Conservation (phyloP, 768 basidiomycete genomes). For the Suillus hirtellus region DNA sequence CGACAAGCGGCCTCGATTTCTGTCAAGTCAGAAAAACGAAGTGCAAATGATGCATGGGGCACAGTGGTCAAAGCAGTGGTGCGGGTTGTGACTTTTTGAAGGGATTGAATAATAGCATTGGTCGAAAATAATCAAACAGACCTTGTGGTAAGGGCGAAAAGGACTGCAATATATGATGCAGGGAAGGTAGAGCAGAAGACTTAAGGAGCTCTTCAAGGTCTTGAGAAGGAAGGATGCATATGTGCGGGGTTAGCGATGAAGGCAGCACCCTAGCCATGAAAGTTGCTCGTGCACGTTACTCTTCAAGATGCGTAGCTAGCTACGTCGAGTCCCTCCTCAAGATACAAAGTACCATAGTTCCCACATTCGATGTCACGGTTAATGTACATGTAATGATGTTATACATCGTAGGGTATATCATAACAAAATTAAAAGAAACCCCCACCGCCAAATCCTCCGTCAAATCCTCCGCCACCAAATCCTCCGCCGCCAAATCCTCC, state of each 20-base stretch:
- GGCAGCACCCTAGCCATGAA: constrained; percentile 59
- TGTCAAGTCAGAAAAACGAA: constrained; percentile 75
- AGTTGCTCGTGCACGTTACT: not conserved
- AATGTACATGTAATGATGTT: not conserved
- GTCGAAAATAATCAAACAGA: constrained; percentile 30
- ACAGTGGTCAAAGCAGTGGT: constrained; percentile 73
- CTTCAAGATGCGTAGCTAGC: not conserved
- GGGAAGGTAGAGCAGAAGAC: constrained; percentile 60
- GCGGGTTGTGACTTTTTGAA: constrained; percentile 68
- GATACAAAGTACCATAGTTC: not conserved
- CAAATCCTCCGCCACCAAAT: constrained; percentile 25
- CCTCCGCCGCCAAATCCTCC: constrained; percentile 38
- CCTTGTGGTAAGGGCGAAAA: constrained; percentile 85
- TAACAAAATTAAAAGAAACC: constrained; percentile 16
- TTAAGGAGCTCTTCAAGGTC: constrained; percentile 67
- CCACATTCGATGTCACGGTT: not conserved
- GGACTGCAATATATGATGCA: constrained; percentile 77
- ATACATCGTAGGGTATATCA: not conserved
- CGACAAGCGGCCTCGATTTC: constrained; percentile 74
- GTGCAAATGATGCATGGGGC: constrained; percentile 67
- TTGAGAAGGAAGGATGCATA: constrained; percentile 69
- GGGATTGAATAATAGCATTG: constrained; percentile 11
- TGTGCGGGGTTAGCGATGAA: constrained; percentile 77
- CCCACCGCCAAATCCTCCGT: constrained; percentile 21
- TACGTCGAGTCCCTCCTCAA: not conserved